phyloP scores from a whole-genome alignment of 2,329 filamentous ascomycete species.

The Phaeophleospora eucalypticola region DNA sequence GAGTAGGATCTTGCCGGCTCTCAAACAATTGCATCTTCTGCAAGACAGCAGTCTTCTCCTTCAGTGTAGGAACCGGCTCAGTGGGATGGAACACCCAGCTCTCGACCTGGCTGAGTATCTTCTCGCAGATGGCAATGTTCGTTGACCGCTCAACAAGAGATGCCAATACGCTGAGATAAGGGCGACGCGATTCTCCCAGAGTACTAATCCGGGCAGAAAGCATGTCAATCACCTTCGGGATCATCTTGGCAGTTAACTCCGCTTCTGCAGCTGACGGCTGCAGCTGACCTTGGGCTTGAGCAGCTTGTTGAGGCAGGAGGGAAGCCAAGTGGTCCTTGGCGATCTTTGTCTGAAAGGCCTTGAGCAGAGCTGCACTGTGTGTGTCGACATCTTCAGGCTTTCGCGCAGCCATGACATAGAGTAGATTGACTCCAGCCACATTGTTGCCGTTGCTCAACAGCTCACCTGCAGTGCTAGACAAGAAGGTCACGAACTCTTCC shows the following conservation, averaged over 20 bases:
- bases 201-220: slow-evolving; percentile 89
- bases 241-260: slow-evolving; percentile 83
- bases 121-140: slow-evolving; percentile 80
- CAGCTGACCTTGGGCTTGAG: slow-evolving; percentile 42
- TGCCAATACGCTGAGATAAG: slow-evolving; percentile 91
- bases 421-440: slow-evolving; percentile 81
- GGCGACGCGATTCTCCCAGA: slow-evolving; percentile 82
- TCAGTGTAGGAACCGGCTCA: slow-evolving; percentile 92
- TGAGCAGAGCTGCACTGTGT: slow-evolving; percentile 85
- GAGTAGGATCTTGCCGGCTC: slow-evolving; percentile 71
- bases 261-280: slow-evolving; percentile 69
- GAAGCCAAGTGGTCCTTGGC: slow-evolving; percentile 85
- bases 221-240: slow-evolving; percentile 92
- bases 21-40: slow-evolving; percentile 99
- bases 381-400: slow-evolving; percentile 84
- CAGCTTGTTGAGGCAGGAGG: slow-evolving; percentile 57
- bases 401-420: slow-evolving; percentile 85
- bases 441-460: slow-evolving; percentile 71
- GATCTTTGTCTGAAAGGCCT: slow-evolving; percentile 84
- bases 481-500: slow-evolving; percentile 79
- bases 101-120: slow-evolving; percentile 91
- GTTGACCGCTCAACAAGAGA: slow-evolving; percentile 93
- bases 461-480: slow-evolving; percentile 84
- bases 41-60: slow-evolving; percentile 98
- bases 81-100: slow-evolving; percentile 93